Evolutionary conservation across 2,329 filamentous ascomycete species (phyloP), one percentile per base, ranked within the genome.

Genomic region (Fusarium sp.): DNA sequence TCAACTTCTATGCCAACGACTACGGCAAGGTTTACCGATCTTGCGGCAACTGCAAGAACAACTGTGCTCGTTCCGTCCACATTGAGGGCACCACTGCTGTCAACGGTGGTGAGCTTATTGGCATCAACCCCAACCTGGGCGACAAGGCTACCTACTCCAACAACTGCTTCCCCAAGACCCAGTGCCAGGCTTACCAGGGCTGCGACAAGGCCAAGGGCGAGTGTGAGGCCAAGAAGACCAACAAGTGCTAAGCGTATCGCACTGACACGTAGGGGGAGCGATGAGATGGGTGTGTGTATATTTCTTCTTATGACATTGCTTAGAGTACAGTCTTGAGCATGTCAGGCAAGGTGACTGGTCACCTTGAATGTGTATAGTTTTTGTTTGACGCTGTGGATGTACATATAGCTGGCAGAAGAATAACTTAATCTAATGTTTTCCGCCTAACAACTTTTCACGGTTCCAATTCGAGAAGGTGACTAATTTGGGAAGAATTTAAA

Each of bases 1-100:
- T 78, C 65, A 79, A 80, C 65, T 80, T 81, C 74, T 82, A 80
- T 68, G 81, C 78, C 61, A 75, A 80, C n/a, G 79, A 83, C 76
- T 84, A 84, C 66, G 82, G 83, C 57, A 85, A 85, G 73, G 76
- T 72, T 43, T 72, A 72, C 65, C 61, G 67, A 26, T 71, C 67
- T 28, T 72, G 70, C 65, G 70, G 70, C 10, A 72, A 72, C 65
- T 71, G 70, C 67, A 65, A 60, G 59, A 76, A 77, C 72, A 71
- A 83, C 53, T 78, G 79, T 70, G 78, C 77, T 45, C 79, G 83
- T 17, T 82, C 81, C 61, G 79, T 84, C 40, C 78, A 82, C 65
- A 77, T 84, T 34, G 80, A 82, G 73, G 80, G 80, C 28, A 70
- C 76, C 34, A 78, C 78, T 13, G 81, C 79, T 13, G 71, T 74